Conservation (phyloP, 805 yeast species). For the Metschnikowia henanensis region DNA sequence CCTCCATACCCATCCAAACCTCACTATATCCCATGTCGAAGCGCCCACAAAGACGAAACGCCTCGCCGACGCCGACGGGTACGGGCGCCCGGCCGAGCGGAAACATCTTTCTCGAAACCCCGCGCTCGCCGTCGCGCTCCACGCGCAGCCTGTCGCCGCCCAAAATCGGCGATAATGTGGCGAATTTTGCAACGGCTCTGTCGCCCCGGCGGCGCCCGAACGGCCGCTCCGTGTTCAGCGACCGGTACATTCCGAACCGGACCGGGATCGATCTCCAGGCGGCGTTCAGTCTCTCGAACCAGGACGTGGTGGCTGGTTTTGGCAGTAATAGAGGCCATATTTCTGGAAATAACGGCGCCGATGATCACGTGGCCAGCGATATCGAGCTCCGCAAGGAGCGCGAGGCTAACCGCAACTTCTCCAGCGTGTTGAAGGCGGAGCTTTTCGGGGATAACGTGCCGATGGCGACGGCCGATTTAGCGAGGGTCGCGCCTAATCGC, state of each 20-base stretch:
- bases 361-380: constrained; percentile 48
- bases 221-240: constrained; percentile 59
- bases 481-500: constrained; percentile 13
- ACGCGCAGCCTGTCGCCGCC: constrained; percentile 41
- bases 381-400: constrained; percentile 67
- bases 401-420: constrained; percentile 86
- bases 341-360: not conserved
- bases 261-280: constrained; percentile 87
- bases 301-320: constrained; percentile 41
- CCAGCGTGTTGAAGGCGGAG: constrained; percentile 84
- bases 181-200: constrained; percentile 24
- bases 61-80: constrained; percentile 7
- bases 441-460: constrained; percentile 87
- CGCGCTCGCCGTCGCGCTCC: constrained; percentile 43
- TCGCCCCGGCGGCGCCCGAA: constrained; percentile 52
- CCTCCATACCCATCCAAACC: too few relatives aligned
- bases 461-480: constrained; percentile 39
- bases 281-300: constrained; percentile 62
- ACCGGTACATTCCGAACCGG: constrained; percentile 84
- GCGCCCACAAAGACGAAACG: constrained; percentile 1
- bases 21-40: too few relatives aligned
- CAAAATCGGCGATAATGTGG: constrained; percentile 26
- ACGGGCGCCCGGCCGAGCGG: not conserved
- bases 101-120: constrained; percentile 27
- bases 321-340: constrained; percentile 19